These are phyloP conservation scores for Talaromyces sp. DNA, from an alignment of 2,329 filamentous ascomycete genomes.

Conservation along the genomic window DNA sequence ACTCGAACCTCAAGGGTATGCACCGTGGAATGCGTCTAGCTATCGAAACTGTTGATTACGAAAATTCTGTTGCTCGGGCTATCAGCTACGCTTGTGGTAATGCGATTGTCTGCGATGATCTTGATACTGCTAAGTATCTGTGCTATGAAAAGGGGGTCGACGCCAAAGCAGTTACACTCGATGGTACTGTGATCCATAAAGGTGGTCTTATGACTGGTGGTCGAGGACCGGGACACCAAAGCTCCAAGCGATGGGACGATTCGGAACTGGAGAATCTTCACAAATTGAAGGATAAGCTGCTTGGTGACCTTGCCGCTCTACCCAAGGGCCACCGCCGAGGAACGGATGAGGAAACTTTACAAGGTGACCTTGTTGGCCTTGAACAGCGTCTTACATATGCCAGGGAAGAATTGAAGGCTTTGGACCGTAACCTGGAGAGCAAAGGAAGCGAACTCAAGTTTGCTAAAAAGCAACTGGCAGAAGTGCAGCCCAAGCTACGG, in stretches of 20 bases:
- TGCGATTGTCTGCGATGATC: constrained; percentile 85
- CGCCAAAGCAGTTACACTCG: constrained; percentile 88
- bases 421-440: constrained; percentile 76
- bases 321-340: constrained; percentile 72
- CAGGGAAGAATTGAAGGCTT: constrained; percentile 68
- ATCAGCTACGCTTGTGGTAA: constrained; percentile 94
- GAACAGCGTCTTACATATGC: constrained; percentile 68
- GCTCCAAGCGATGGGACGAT: constrained; percentile 81
- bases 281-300: constrained; percentile 66
- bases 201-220: constrained; percentile 95
- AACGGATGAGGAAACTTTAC: constrained; percentile 71
- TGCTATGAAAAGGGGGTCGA: constrained; percentile 79
- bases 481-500: constrained; percentile 70
- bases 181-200: constrained; percentile 96
- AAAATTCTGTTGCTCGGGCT: constrained; percentile 78
- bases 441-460: constrained; percentile 77
- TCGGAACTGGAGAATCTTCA: constrained; percentile 81
- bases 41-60: constrained; percentile 94
- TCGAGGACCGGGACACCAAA: constrained; percentile 68
- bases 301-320: constrained; percentile 70
- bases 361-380: constrained; percentile 71
- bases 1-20: constrained; percentile 85
- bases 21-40: constrained; percentile 76
- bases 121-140: constrained; percentile 80
- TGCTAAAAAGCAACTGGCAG: constrained; percentile 64